phyloP scores from a whole-genome alignment of 495 filamentous ascomycete species.

The Penicillium alfredii region DNA sequence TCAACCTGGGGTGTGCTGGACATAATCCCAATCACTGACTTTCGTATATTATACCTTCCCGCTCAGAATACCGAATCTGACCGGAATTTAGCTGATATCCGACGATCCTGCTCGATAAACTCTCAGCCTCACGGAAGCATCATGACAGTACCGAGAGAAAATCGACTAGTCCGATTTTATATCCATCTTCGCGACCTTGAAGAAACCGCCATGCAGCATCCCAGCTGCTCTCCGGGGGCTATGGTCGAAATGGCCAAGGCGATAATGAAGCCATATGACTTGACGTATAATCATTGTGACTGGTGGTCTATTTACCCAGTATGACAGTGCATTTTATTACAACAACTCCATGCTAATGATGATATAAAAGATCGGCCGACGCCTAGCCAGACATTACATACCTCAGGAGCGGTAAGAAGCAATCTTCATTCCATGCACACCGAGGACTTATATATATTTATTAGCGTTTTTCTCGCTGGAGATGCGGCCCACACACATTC shows the following conservation, averaged over 20 bases:
- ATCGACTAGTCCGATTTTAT: slow-evolving; percentile 14
- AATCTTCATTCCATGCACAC: slow-evolving; percentile 2
- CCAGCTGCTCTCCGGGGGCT: not conserved
- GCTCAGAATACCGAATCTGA: not conserved
- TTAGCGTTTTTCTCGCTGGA: slow-evolving; percentile 42
- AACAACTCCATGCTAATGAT: not conserved
- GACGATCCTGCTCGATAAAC: slow-evolving; percentile 11
- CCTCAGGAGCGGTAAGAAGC: slow-evolving; percentile 8
- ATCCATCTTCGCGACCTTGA: slow-evolving; percentile 8
- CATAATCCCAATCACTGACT: slow-evolving; percentile 21
- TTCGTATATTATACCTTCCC: slow-evolving; percentile 8
- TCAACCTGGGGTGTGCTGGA: slow-evolving; percentile 21
- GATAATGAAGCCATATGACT: slow-evolving; percentile 17
- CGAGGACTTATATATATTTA: slow-evolving; percentile 7
- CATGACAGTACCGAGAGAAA: slow-evolving; percentile 17
- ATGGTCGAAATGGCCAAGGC: slow-evolving; percentile 11
- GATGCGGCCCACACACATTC: slow-evolving; percentile 49
- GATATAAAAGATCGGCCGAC: slow-evolving; percentile 7
- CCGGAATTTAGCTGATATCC: slow-evolving; percentile 7
- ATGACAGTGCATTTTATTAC: not conserved
- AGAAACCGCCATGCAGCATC: not conserved
- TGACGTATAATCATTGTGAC: slow-evolving; percentile 21
- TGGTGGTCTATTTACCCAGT: slow-evolving; percentile 22
- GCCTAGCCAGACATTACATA: slow-evolving; percentile 3
- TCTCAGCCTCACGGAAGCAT: slow-evolving; percentile 11